Evolutionary conservation across 257 asterid genomes (phyloP).

Genomic region (Vinca minor): DNA sequence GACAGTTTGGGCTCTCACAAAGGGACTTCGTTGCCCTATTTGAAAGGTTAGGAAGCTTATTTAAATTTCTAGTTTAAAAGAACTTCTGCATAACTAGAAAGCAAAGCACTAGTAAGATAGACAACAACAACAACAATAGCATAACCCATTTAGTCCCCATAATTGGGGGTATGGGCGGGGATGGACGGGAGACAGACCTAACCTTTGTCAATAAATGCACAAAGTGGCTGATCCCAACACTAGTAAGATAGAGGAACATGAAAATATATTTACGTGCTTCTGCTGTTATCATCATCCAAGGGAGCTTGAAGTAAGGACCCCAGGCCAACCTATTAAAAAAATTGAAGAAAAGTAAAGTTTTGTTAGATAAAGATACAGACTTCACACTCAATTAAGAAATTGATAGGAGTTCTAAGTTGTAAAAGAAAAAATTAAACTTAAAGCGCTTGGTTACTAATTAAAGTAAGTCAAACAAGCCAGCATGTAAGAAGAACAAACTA

Average conservation of each 20-base stretch:
- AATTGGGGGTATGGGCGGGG: too few relatives aligned
- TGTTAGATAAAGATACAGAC: slow-evolving; percentile 18
- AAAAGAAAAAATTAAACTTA: not conserved
- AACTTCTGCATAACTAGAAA: not conserved
- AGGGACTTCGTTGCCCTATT: slow-evolving; percentile 79
- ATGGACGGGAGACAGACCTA: too few relatives aligned
- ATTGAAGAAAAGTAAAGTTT: slow-evolving; percentile 10
- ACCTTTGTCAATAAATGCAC: too few relatives aligned
- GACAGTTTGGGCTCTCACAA: slow-evolving; percentile 76
- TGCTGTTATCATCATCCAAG: slow-evolving; percentile 63
- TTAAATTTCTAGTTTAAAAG: not conserved
- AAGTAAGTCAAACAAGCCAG: not conserved
- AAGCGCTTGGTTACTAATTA: not conserved
- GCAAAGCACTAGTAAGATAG: too few relatives aligned
- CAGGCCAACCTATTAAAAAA: slow-evolving; percentile 19
- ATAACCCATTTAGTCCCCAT: too few relatives aligned
- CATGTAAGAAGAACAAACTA: not conserved
- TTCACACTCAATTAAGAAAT: slow-evolving; percentile 3
- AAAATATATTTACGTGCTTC: slow-evolving; percentile 49
- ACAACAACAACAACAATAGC: too few relatives aligned
- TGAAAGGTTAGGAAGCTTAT: slow-evolving; percentile 19
- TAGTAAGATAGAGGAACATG: slow-evolving; percentile 4
- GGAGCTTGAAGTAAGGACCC: slow-evolving; percentile 98
- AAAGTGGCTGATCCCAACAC: too few relatives aligned
- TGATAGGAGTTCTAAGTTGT: not conserved